These are phyloP conservation scores for Centrapalus pauciflorus DNA, from an alignment of 129 eudicot genomes.

Conservation along the genomic window DNA sequence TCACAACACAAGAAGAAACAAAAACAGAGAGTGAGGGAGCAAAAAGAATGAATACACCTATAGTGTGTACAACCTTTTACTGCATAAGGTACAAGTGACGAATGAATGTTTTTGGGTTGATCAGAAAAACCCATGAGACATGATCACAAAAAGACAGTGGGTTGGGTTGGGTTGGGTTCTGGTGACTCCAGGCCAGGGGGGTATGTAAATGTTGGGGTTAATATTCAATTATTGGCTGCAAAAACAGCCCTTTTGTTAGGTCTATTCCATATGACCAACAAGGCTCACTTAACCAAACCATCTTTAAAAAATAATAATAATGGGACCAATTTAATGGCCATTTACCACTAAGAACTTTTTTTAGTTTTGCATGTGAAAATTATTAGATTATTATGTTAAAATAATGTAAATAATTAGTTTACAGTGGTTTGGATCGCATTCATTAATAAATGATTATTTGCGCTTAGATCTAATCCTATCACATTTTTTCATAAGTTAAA, in stretches of 20 bases:
- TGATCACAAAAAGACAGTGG: constrained; percentile 24
- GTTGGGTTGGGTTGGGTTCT: constrained; percentile 21
- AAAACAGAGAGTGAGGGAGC: constrained; percentile 22
- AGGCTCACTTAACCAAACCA: no score
- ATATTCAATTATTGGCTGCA: constrained; percentile 29
- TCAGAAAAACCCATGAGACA: constrained; percentile 24
- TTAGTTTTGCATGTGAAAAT: no score
- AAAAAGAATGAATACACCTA: constrained; percentile 17
- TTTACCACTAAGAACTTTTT: no score
- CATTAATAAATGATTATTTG: no score
- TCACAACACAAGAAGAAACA: constrained; percentile 32
- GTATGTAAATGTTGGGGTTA: constrained; percentile 23
- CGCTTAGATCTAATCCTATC: no score
- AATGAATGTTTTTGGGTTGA: not conserved
- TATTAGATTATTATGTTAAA: no score
- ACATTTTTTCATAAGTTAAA: no score
- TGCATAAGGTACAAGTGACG: constrained; percentile 24
- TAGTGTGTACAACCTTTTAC: constrained; percentile 16
- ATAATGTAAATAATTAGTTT: no score
- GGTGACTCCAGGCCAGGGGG: constrained; percentile 27
- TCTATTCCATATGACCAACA: constrained; percentile 39
- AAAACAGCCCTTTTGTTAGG: constrained; percentile 18
- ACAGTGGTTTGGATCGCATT: no score
- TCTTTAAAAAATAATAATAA: no score
- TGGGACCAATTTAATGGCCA: no score